Conservation (phyloP, 1,139 yeast species). For the Blastobotrys capitulatus region DNA sequence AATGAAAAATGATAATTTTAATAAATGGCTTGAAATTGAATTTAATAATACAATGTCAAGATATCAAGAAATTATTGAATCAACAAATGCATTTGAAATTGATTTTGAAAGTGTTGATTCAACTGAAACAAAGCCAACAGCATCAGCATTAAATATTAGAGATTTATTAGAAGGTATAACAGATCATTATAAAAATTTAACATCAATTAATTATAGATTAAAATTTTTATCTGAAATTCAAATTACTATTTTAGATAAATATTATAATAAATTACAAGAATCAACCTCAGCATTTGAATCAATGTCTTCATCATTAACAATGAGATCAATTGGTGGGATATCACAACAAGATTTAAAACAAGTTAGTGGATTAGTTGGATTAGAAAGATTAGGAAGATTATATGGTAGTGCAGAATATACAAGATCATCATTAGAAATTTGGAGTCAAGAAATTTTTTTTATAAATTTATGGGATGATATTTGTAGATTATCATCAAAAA, state of each 20-base stretch:
- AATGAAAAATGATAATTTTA: constrained; percentile 38
- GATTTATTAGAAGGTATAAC: constrained; percentile 65
- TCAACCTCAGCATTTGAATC: constrained; percentile 46
- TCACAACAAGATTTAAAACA: constrained; percentile 36
- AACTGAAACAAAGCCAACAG: constrained; percentile 52
- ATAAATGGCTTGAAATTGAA: constrained; percentile 68
- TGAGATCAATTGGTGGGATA: constrained; percentile 37
- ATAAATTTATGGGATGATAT: constrained; percentile 52
- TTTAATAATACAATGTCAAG: constrained; percentile 38
- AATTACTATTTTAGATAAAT: constrained; percentile 54
- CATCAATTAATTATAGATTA: constrained; percentile 58
- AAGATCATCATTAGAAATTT: constrained; percentile 46
- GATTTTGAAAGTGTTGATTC: constrained; percentile 54
- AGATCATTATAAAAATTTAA: constrained; percentile 51
- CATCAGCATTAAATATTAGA: constrained; percentile 56
- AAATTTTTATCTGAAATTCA: constrained; percentile 68
- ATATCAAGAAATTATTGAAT: constrained; percentile 51
- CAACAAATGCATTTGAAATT: constrained; percentile 51
- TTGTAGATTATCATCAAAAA: constrained; percentile 19
- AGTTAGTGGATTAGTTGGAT: constrained; percentile 43
- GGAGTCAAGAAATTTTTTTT: constrained; percentile 64
- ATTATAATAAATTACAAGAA: constrained; percentile 46
- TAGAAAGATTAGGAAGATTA: constrained; percentile 52
- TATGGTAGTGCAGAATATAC: constrained; percentile 57
- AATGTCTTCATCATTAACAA: constrained; percentile 38